Evolutionary conservation across 805 yeast genomes (phyloP), one percentile per base, ranked within the genome.

Genomic region (Schizosaccharomyces japonicus): DNA sequence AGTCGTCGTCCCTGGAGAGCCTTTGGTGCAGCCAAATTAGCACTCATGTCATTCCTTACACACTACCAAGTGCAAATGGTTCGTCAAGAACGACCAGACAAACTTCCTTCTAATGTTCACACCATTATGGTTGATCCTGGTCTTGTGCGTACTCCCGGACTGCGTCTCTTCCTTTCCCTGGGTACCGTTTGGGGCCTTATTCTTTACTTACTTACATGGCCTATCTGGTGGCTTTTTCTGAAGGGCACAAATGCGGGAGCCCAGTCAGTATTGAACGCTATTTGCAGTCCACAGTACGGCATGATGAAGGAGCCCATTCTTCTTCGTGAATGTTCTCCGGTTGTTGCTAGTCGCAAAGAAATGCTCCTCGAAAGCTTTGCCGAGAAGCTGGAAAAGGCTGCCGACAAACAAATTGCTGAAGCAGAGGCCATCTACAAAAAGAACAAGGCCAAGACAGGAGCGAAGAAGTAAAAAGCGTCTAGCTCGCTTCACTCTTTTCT

Each of bases 71-170:
- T 76, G 48, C 66, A 76, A 51, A 58, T 83, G 45, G 67, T 70
- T 47, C 59, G 53, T 0, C 72, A 69, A 52, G 77, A 75, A 51
- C 68, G 92, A 50, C 72, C 76, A 47, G 93, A 83, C 61, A 55
- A 62, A 28, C 72, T 76, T 21, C 79, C 81, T 1, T 67, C 71
- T 56, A 80, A 78, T 55, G 74, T 81, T 23, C 70, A 77, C 47
- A 70, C 83, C 21, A 71, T 78, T 50, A 57, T 83, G 48, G 90
- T 81, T 4, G 90, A 90, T 57, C 96, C 99, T 0, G 98, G 98
- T 1, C 55, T 85, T 31, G 80, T 82, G 79, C 70, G 96, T 54
- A 75, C 94, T 1, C 81, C 94, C 2, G 74, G 92, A 25, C 76
- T 87, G 34, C 74, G 90, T 54, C 70, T 95, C 49, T 73, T 77